Evolutionary conservation across 192 early-diverging fungal genomes (phyloP).

Genomic region (Podila clonocystis): DNA sequence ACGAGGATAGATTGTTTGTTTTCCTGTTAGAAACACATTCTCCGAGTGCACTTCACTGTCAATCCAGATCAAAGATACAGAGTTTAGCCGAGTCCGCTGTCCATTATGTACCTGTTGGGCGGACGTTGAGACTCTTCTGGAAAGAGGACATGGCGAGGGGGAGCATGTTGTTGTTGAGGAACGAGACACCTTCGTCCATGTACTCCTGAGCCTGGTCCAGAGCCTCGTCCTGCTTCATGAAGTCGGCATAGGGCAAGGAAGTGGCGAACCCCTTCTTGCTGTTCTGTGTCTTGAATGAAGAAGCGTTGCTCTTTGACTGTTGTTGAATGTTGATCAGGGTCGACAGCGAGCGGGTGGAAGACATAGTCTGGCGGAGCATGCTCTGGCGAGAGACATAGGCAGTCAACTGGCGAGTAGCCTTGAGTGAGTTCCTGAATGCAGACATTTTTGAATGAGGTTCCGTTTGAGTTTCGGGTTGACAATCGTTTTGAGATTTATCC

Average conservation of each 20-base stretch:
- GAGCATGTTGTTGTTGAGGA: slow-evolving; percentile 40
- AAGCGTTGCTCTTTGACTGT: slow-evolving; percentile 1
- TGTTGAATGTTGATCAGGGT: slow-evolving; percentile 11
- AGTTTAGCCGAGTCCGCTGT: no score
- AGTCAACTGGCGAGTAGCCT: slow-evolving; percentile 4
- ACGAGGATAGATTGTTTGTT: no score
- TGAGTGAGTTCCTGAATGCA: slow-evolving; percentile 27
- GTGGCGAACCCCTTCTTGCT: slow-evolving; percentile 6
- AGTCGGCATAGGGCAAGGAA: slow-evolving; percentile 19
- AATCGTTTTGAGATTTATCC: no score
- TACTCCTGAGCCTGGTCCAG: slow-evolving; percentile 41
- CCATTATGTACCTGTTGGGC: slow-evolving; percentile 45
- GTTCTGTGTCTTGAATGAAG: neutral
- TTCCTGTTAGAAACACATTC: no score
- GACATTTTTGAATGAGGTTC: slow-evolving; percentile 14
- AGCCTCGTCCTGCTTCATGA: slow-evolving; percentile 21
- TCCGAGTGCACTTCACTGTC: no score
- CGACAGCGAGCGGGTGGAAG: slow-evolving; percentile 13
- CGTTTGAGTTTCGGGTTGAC: no score
- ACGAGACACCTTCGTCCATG: slow-evolving; percentile 44
- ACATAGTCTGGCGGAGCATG: neutral
- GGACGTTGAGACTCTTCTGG: slow-evolving; percentile 47
- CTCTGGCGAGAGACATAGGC: neutral
- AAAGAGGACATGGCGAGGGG: slow-evolving; percentile 48
- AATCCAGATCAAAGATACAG: no score